Percentiles rank a stretch among this genome's conserved stretches.
phyloP scores from a whole-genome alignment of 176 grass and related monocot species.

The Avena insularis region DNA sequence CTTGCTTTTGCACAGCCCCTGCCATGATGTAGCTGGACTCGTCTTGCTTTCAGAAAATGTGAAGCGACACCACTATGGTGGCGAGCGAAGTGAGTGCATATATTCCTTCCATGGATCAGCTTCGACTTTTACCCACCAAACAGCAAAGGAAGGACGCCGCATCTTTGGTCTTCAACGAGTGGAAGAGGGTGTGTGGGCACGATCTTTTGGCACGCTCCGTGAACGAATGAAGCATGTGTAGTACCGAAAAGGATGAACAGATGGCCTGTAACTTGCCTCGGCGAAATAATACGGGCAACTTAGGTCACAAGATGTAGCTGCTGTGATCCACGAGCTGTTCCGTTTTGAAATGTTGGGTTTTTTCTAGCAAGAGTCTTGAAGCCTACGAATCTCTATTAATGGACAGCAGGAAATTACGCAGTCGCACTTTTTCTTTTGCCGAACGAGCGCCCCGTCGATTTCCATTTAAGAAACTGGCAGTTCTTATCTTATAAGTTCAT shows the following conservation, averaged over 20 bases:
- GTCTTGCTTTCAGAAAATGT: not conserved
- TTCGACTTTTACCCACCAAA: not conserved
- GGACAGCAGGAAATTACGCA: too few relatives aligned
- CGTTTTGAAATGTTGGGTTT: not conserved
- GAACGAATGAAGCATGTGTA: not conserved
- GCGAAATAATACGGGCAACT: not conserved
- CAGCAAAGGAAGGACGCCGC: not conserved
- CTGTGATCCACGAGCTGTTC: not conserved
- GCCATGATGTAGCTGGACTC: not conserved
- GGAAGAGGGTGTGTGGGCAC: not conserved
- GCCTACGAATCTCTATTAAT: not conserved
- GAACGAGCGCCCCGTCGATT: too few relatives aligned
- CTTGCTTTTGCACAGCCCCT: not conserved
- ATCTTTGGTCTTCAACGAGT: not conserved
- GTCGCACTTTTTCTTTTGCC: too few relatives aligned
- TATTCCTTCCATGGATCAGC: slow-evolving; percentile 5
- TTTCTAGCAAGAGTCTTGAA: not conserved
- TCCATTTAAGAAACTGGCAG: too few relatives aligned
- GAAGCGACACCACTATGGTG: not conserved
- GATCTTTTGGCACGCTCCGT: not conserved
- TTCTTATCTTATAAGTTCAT: too few relatives aligned
- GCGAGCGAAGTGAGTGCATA: not conserved
- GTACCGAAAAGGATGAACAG: not conserved
- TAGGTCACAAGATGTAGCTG: not conserved
- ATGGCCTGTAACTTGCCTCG: not conserved